A percentile compares a stretch with the other conserved stretches of the same genome.
phyloP scores from a whole-genome alignment of 768 basidiomycete species.

The Daedalea quercina region DNA sequence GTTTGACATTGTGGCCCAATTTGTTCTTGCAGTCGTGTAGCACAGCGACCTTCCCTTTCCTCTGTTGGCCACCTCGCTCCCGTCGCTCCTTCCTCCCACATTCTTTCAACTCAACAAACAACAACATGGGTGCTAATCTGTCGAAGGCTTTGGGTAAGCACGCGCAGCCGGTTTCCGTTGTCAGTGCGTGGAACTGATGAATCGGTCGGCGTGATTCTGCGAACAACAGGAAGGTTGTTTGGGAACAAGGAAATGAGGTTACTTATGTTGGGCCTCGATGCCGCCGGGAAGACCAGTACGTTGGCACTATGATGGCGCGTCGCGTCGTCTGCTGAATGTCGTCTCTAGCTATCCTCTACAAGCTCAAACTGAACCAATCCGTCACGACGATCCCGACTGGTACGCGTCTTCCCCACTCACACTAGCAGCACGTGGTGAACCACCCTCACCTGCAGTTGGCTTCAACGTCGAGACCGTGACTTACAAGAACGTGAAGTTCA shows the following conservation, averaged over 20 bases:
- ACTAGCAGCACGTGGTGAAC: neutral
- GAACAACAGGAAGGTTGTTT: conserved; percentile 75
- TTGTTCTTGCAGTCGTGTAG: neutral
- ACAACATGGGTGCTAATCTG: conserved; percentile 76
- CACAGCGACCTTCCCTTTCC: conserved; percentile 15
- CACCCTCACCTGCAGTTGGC: conserved; percentile 54
- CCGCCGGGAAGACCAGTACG: conserved; percentile 97
- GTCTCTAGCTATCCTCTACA: conserved; percentile 87
- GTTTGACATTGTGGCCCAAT: neutral
- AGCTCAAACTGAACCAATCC: conserved; percentile 97
- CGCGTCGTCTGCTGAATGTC: conserved; percentile 4
- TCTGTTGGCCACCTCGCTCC: conserved; percentile 20
- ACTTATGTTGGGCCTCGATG: conserved; percentile 95
- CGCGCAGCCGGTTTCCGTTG: neutral
- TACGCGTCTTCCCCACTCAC: conserved; percentile 26
- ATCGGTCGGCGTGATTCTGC: conserved; percentile 1
- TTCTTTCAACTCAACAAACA: conserved; percentile 21
- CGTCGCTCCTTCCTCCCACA: conserved; percentile 60
- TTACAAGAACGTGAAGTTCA: conserved; percentile 97
- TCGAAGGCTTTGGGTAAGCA: conserved; percentile 73
- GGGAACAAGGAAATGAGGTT: conserved; percentile 99
- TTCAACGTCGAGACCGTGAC: conserved; percentile 99
- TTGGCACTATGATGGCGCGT: conserved; percentile 10
- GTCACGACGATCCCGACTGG: conserved; percentile 98
- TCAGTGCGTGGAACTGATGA: conserved; percentile 1